Evolutionary conservation across 2,329 filamentous ascomycete genomes (phyloP), one percentile per base, ranked within the genome.

Genomic region (Amphichorda felina): DNA sequence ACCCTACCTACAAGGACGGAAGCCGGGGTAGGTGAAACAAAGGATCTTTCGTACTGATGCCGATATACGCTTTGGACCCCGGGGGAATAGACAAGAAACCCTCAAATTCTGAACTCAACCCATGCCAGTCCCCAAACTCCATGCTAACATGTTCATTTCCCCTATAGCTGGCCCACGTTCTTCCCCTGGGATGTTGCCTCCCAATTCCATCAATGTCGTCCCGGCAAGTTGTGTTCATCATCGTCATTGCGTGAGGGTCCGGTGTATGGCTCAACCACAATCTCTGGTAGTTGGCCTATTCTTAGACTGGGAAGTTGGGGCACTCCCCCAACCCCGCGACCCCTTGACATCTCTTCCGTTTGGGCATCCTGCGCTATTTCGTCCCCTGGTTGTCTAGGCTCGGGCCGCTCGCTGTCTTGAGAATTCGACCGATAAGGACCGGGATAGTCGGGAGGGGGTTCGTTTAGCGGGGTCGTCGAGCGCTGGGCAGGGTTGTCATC

Each of bases 211-310:
- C n/a, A 32, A 5, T 17, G 30, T 21, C 30, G 30, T 16, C 17
- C 30, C 8, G 15, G 17, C 10, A 15, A 17, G 30, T 8, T 21
- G 17, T 28, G 11, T 11, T 10, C 18, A 19, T 28, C 33, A 24
- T 26, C 18, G 21, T 34, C 38, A 19, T 50, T 44, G 37, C 38
- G 35, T 24, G 49, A 47, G 22, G 49, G 43, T 24, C 49, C 50
- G 31, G 49, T 53, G 17, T 63, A 68, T n/a, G 68, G 68, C 45
- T 77, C 68, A 33, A 76, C 66, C 18, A 75, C 64, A 46, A 79
- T 79, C 43, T 68, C 64, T 3, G 74, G 74, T 18, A 78, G 51
- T 19, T 49, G 50, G 14, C 51, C 46, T 22, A 76, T 56, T 33
- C 63, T 60, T 43, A 77, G 45, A 43, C 66, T 73, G 2, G 72